Base-by-base conservation (phyloP, 208 protist species). In the Leishmania gerbilli region DNA sequence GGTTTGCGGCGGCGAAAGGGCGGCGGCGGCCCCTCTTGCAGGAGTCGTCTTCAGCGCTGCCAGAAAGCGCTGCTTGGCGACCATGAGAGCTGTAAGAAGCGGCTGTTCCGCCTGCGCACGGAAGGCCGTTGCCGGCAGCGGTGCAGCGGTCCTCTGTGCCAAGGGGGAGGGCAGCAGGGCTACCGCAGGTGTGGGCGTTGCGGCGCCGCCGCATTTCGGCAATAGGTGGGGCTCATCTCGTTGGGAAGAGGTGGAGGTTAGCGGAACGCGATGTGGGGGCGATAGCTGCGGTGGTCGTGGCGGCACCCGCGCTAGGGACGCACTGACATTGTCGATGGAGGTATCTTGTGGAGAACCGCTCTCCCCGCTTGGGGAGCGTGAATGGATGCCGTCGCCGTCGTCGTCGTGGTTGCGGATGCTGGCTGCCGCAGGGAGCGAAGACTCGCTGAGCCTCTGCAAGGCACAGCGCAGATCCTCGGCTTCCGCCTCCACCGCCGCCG, bases 31-130 rank as follows among this genome's bases (percentile, higher is more conserved):
- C 55, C 21, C 34, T 56, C 34, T 19, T 13, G 2, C 31, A 13
- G 49, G 71, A 37, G 31, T 37, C 31, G 4, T 34, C 21, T 3
- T 62, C 56, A 45, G 55, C 21, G 74, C 74, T 3, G 56, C 55
- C 13, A 77, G 55, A 67, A 90, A 87, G 40, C 80, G 56, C 77
- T 87, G 79, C 68, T 90, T 90, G 31, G 87, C 82, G 45, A 58
- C 34, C 45, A 83, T 31, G 11, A 90, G 76, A 17, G 84, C 87
- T 17, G 69, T 81, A 40, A 84, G 76, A 42, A 79, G 76, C 68
- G 84, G 76, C 67, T 90, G 77, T 34, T 62, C 53, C 31, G 51
- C 49, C 31, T 55, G 71, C 8, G 71, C n/a, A 76, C n/a, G 31
- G 49, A 13, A 62, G 31, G 49, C 71, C 31, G 51, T 15, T 7